Evolutionary conservation across 140 eudicot genomes (phyloP).

Genomic region (Cichorium intybus): DNA sequence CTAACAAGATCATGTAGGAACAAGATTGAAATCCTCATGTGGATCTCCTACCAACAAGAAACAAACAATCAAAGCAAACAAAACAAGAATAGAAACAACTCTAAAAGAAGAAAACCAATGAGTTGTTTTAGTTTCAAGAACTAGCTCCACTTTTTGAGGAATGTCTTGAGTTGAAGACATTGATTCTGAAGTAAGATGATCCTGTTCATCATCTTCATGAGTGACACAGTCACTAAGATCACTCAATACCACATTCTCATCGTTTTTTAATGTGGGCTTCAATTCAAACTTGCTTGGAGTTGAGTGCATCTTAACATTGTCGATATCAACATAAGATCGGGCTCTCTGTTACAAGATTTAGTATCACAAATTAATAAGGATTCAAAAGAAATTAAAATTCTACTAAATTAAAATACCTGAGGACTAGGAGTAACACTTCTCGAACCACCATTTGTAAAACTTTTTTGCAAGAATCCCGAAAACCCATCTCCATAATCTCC

Average conservation of each 20-base stretch:
- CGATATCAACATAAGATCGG: slow-evolving; percentile 51
- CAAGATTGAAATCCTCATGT: slow-evolving; percentile 42
- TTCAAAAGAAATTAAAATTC: background rate
- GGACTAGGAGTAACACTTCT: slow-evolving; percentile 81
- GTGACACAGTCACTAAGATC: slow-evolving; percentile 17
- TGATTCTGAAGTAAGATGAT: slow-evolving; percentile 52
- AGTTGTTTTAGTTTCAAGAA: slow-evolving; percentile 19
- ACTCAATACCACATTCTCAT: slow-evolving; percentile 33
- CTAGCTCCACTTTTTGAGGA: slow-evolving; percentile 6
- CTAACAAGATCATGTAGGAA: slow-evolving; percentile 58
- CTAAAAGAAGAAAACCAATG: slow-evolving; percentile 12
- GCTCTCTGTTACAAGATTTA: slow-evolving; percentile 48
- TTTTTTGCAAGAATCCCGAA: slow-evolving; percentile 51
- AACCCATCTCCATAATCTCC: slow-evolving; percentile 42
- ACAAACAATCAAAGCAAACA: slow-evolving; percentile 43
- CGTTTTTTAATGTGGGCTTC: slow-evolving; percentile 36
- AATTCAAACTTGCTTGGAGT: slow-evolving; percentile 60
- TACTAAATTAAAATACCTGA: slow-evolving; percentile 46
- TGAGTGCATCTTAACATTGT: slow-evolving; percentile 54
- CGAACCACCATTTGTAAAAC: slow-evolving; percentile 24
- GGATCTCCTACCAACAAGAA: slow-evolving; percentile 41
- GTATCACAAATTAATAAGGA: background rate
- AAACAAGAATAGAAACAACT: slow-evolving; percentile 24
- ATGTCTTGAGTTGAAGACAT: slow-evolving; percentile 66
- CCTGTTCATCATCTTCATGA: slow-evolving; percentile 32